A percentile compares a stretch with the other conserved stretches of the same genome.
Conservation (phyloP, 2,329 filamentous ascomycete species). For the Epichloe bromicola region DNA sequence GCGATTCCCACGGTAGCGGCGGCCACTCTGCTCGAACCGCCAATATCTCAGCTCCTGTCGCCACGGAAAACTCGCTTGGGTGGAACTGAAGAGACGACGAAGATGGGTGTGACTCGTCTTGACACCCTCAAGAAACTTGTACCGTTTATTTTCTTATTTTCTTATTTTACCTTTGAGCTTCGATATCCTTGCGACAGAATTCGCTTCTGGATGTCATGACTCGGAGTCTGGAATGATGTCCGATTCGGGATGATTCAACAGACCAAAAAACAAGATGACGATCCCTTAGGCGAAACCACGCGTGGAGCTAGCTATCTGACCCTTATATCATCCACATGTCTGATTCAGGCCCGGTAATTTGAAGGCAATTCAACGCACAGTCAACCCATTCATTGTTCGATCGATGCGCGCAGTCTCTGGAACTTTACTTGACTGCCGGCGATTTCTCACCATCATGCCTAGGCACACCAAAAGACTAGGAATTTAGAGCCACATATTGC, state of each 20-base stretch:
- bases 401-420: background rate
- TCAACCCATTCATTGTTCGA: background rate
- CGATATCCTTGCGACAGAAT: constrained; percentile 22
- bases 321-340: background rate
- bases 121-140: constrained; percentile 7
- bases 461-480: background rate
- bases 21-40: constrained; percentile 40
- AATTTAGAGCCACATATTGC: background rate
- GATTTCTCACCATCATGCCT: background rate
- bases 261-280: background rate
- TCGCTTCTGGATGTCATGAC: constrained; percentile 1
- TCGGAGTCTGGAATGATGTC: background rate
- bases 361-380: background rate
- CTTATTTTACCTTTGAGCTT: constrained; percentile 8
- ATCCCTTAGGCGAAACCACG: background rate
- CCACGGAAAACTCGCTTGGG: constrained; percentile 86
- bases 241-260: background rate
- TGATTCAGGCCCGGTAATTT: background rate
- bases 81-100: constrained; percentile 56
- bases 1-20: constrained; percentile 55
- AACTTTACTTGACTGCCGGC: background rate
- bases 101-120: background rate
- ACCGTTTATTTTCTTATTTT: constrained; percentile 12
- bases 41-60: constrained; percentile 78
- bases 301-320: background rate